Conservation (phyloP, 768 basidiomycete genomes). For the Rhodosporidiobolus odoratus region DNA sequence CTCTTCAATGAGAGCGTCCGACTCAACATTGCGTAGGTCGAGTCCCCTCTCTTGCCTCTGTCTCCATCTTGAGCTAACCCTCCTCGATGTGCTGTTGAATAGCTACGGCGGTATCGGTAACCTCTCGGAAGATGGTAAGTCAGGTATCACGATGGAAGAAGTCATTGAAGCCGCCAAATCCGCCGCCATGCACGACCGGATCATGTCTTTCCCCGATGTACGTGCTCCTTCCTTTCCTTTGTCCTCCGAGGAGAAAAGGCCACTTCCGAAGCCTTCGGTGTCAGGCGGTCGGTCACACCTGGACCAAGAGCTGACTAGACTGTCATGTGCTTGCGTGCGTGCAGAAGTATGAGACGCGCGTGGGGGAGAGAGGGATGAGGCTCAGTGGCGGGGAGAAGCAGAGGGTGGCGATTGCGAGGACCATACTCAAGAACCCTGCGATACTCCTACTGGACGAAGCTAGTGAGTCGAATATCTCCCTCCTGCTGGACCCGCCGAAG, state of each 20-base stretch:
- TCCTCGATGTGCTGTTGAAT: not conserved
- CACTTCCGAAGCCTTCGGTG: not conserved
- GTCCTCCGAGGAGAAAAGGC: not conserved
- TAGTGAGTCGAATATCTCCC: not conserved
- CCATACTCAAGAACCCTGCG: conserved; percentile 67
- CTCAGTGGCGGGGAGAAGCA: conserved; percentile 70
- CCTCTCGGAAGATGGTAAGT: conserved; percentile 49
- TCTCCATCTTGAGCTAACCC: not conserved
- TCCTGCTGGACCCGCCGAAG: not conserved
- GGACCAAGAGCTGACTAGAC: too few relatives aligned
- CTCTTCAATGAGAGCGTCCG: conserved; percentile 37
- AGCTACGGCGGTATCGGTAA: conserved; percentile 53
- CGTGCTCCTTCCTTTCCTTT: conserved; percentile 32
- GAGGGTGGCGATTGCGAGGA: conserved; percentile 65
- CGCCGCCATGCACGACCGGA: conserved; percentile 81
- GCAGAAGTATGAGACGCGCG: conserved; percentile 64
- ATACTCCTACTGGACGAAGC: conserved; percentile 23
- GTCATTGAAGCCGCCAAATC: conserved; percentile 72
- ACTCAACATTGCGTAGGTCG: conserved; percentile 47
- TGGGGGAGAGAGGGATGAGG: conserved; percentile 83
- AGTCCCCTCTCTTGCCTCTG: not conserved
- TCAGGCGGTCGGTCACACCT: not conserved
- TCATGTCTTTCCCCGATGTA: conserved; percentile 69
- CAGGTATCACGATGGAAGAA: conserved; percentile 64
- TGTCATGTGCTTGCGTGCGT: too few relatives aligned